Evolutionary conservation across 768 basidiomycete species (phyloP), one percentile per base, ranked within the genome.

Genomic region (Ephemerocybe angulata): DNA sequence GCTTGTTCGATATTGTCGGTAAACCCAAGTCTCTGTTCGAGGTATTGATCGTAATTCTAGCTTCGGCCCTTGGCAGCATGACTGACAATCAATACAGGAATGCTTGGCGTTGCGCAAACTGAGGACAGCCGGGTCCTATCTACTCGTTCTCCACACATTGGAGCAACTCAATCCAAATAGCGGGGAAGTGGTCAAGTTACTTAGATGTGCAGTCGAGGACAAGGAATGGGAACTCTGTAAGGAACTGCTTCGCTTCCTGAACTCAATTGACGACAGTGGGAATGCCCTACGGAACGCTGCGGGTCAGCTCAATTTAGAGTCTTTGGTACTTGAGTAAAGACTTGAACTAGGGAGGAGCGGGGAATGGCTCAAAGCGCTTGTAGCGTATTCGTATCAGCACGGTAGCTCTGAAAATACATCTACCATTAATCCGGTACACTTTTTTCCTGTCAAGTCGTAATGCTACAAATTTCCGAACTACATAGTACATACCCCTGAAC

Each of bases 1-100:
- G 87, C 52, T 72, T 99, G 37, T 99, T 99, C 67, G 84, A 85
- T 53, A 79, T 91, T 30, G 94, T 96, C 2, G 97, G 97, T 6
- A 90, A 87, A 64, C 96, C 97, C 0, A 86, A 94, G 64, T 74
- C 80, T 3, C 75, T 99, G 33, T 98, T 98, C 64, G 96, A 99
- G 79, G 92, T 95, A 61, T 19, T 56, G 52, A 21, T 30, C 22
- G 25, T 24, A 40, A 28, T 31, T 15, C 7, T 15, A 52, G n/a
- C 29, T 4, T n/a, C n/a, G n/a, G n/a, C n/a, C 25, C 46, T 40
- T 6, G 13, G 15, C 27, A 41, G 31, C 35, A 27, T 47, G 21
- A 40, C 49, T 54, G 35, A 58, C 44, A 35, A 13, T 30, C 42
- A 21, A 55, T 19, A 22, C 56, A 96, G 93, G 80, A 79, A 21